Evolutionary conservation across 2,329 filamentous ascomycete genomes (phyloP), one percentile per base, ranked within the genome.

Genomic region (Rutstroemia sydowiana): DNA sequence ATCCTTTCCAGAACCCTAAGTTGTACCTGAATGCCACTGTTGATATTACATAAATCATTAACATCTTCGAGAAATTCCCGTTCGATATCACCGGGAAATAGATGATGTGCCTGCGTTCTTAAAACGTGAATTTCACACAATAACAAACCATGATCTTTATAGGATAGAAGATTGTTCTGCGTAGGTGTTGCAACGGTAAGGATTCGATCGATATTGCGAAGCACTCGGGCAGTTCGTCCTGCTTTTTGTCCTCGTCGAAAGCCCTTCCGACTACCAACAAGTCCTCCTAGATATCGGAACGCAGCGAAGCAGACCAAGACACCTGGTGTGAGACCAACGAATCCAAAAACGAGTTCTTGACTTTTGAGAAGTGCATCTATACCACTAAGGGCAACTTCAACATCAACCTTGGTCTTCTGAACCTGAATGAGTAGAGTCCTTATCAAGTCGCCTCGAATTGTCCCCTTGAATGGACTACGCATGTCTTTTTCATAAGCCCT

Each of bases 381-480:
- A 16, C 93, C 93, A 54, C 87, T 89, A 72, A 98, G 91, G 13
- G 93, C 93, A 55, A 97, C 84, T 69, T 98, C 93, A 11, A 98
- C 83, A 65, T 98, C 93, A 8, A 98, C 93, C 73, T 98, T 98
- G 20, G 93, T 97, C 76, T 98, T 98, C 65, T 98, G 93, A 34
- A 98, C 85, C 66, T 98, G 93, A 51, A 98, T 97, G 41, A 98
- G 75, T 26, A 98, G 79, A 4, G 92, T 90, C 47, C 92, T 84
- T 32, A 97, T 79, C 26, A 98, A 76, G 62, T 97, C 92, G 10
- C 93, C 93, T 28, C 82, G 80, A 16, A 98, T 70, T 0, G 91
- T 88, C 7, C 92, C 91, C 50, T 84, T 75, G 55, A 98, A 82
- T 1, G 93, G 93, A 43, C 75, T 85, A 48, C 86, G 80, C 39